phyloP scores from a whole-genome alignment of 768 basidiomycete genomes.

The Calocybe indica region DNA sequence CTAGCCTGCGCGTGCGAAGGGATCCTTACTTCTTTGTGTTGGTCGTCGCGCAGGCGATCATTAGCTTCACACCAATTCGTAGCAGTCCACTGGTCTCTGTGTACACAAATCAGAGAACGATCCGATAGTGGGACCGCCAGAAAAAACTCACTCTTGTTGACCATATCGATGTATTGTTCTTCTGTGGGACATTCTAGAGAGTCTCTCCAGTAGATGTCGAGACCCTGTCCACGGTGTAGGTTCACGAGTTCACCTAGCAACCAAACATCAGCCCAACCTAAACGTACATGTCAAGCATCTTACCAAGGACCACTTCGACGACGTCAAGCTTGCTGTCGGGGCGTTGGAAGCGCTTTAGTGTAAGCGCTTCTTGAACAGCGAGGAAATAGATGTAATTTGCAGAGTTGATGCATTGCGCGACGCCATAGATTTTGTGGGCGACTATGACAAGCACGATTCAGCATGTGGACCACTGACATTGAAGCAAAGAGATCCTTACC shows the following conservation, averaged over 20 bases:
- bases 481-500: conserved; percentile 28
- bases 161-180: conserved; percentile 92
- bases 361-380: conserved; percentile 63
- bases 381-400: conserved; percentile 96
- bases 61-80: conserved; percentile 84
- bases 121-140: not conserved
- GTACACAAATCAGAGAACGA: not conserved
- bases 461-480: not conserved
- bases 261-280: not conserved
- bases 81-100: conserved; percentile 91
- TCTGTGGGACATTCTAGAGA: conserved; percentile 86
- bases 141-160: conserved; percentile 71
- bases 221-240: conserved; percentile 88
- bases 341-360: not conserved
- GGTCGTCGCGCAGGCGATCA: conserved; percentile 83
- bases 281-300: not conserved
- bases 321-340: conserved; percentile 29
- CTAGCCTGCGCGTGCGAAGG: not conserved
- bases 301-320: conserved; percentile 69
- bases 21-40: conserved; percentile 47
- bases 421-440: conserved; percentile 90
- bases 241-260: conserved; percentile 56
- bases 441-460: conserved; percentile 36
- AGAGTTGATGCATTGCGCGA: conserved; percentile 93
- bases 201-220: conserved; percentile 93